Evolutionary conservation across 2,329 filamentous ascomycete genomes (phyloP), one percentile per base, ranked within the genome.

Genomic region (Ilyonectria mors-panacis): DNA sequence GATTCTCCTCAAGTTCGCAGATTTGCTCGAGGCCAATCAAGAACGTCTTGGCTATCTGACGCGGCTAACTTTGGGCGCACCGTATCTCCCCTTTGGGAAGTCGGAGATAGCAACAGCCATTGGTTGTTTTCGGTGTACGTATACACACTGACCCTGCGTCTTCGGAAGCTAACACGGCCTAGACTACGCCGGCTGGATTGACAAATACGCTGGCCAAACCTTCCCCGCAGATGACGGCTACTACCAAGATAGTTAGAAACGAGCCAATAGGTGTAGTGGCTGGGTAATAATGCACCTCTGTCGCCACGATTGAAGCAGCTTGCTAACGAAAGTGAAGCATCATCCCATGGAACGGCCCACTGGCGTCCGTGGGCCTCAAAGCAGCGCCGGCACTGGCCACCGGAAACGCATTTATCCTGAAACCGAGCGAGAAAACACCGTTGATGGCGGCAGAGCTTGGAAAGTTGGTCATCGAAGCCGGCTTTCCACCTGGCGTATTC

Each of bases 401-500:
- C 0, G 85, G 85, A 23, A 85, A 85, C 74, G 83, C 82, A 0
- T 79, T 88, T 35, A 83, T 88, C 9, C 65, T 87, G 19, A 88
- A 89, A 76, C 81, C 82, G 9, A 83, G 81, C 19, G 86, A 88
- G 74, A 87, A 87, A 73, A 82, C 85, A 0, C 86, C 87, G 0
- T 77, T 89, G 47, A 81, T 82, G 63, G 85, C 86, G 74, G 78
- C 90, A 5, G 67, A 60, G 26, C 70, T 81, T 3, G 78, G 78
- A 4, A 87, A 87, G 42, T 82, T 94, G 26, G 85, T 93, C 70
- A 87, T 89, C 70, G 86, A 93, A 72, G 91, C 91, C n/a, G 92
- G 92, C 0, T 94, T 94, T 76, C 92, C 92, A 2, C 87, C 91
- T 0, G 92, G 92, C 47, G 91, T 94, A 13, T 82, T 94, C 75